phyloP scores from a whole-genome alignment of 2,329 filamentous ascomycete genomes.

The Hirsutella minnesotensis region DNA sequence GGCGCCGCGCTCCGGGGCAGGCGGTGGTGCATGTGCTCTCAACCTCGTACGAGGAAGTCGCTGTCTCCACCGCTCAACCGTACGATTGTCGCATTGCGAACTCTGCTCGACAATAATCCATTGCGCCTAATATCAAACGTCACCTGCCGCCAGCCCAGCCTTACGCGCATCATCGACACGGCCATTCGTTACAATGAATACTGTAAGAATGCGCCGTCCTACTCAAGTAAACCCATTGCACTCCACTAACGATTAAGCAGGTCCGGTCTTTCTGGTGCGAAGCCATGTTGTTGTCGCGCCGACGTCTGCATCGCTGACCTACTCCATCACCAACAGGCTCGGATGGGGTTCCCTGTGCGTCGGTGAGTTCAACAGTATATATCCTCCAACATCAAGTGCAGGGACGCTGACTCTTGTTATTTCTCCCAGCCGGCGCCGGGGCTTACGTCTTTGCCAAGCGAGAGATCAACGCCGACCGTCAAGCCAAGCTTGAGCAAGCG shows the following conservation, averaged over 20 bases:
- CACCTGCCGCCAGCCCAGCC: neutral
- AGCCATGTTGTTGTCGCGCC: neutral
- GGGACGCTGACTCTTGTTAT: constrained; percentile 7
- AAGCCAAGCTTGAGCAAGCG: constrained; percentile 55
- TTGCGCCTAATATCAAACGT: no score
- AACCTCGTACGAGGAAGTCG: no score
- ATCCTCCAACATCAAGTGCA: neutral
- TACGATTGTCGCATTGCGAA: no score
- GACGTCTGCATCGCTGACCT: constrained; percentile 1
- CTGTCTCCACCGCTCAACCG: no score
- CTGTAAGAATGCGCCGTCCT: constrained; percentile 25
- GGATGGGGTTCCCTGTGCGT: constrained; percentile 86
- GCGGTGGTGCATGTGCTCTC: no score
- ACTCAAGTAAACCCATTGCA: constrained; percentile 1
- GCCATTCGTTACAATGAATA: constrained; percentile 35
- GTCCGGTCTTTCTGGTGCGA: constrained; percentile 55
- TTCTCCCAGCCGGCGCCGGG: constrained; percentile 60
- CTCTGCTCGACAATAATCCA: no score
- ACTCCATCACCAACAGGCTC: constrained; percentile 46
- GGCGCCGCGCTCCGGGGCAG: no score
- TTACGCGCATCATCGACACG: neutral
- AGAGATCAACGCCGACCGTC: constrained; percentile 84
- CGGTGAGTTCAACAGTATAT: constrained; percentile 40
- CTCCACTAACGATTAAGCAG: constrained; percentile 20
- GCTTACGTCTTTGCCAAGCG: constrained; percentile 95